These are phyloP conservation scores for Daucus carota DNA, from an alignment of 129 eudicot species.

Conservation along the genomic window DNA sequence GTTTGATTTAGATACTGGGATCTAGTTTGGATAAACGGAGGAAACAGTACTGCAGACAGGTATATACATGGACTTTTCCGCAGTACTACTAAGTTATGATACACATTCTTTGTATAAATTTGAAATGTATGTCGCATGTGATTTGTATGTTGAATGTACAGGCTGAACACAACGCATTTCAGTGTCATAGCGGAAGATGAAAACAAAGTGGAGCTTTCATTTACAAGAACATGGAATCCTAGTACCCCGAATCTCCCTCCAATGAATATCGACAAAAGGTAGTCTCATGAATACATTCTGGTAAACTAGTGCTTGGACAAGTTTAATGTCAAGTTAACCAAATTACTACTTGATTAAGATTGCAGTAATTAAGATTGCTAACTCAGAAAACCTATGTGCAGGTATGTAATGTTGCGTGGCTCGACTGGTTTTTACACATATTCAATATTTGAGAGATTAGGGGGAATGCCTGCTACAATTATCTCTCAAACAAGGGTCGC, in stretches of 20 bases:
- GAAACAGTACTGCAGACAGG: constrained; percentile 6
- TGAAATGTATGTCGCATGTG: background rate
- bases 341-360: background rate
- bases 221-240: constrained; percentile 24
- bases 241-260: background rate
- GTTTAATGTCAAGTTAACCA: no score
- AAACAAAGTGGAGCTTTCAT: constrained; percentile 25
- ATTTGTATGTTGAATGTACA: background rate
- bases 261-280: background rate
- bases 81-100: background rate
- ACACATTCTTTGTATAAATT: background rate
- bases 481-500: constrained; percentile 27
- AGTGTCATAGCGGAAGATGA: constrained; percentile 18
- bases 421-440: constrained; percentile 37
- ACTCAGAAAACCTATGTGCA: constrained; percentile 1
- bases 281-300: background rate
- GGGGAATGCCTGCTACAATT: constrained; percentile 30
- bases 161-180: constrained; percentile 13
- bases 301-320: no score
- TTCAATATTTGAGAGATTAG: constrained; percentile 23
- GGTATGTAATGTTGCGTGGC: constrained; percentile 37
- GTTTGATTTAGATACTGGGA: constrained; percentile 29
- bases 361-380: background rate
- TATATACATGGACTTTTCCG: background rate
- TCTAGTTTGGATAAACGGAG: constrained; percentile 13